These are phyloP conservation scores for Lentinus brumalis DNA, from an alignment of 768 basidiomycete genomes.

Conservation along the genomic window DNA sequence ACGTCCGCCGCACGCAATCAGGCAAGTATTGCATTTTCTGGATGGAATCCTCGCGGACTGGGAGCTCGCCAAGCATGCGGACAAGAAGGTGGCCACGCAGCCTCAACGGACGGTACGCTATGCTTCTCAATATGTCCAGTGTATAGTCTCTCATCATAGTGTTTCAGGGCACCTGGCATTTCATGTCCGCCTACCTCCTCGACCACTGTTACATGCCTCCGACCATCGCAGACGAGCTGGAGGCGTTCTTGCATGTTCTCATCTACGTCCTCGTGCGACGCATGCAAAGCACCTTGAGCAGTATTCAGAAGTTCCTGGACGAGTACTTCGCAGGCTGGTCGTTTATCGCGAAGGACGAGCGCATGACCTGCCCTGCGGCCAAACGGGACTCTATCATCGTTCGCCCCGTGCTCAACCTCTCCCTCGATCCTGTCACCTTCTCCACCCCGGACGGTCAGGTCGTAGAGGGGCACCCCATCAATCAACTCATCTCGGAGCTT, in stretches of 20 bases:
- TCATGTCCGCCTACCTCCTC: constrained; percentile 11
- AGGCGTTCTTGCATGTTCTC: constrained; percentile 15
- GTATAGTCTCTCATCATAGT: neutral
- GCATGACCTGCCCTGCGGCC: neutral
- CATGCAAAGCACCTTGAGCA: neutral
- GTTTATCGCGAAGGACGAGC: neutral
- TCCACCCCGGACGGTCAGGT: neutral
- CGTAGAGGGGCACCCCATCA: neutral
- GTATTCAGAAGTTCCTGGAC: neutral
- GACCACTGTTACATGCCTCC: neutral
- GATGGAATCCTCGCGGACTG: neutral
- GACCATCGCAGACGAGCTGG: constrained; percentile 16
- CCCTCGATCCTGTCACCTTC: neutral
- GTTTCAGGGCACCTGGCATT: constrained; percentile 18
- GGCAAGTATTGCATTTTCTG: neutral
- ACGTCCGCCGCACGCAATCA: neutral
- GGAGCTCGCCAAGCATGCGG: neutral
- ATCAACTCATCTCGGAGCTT: neutral
- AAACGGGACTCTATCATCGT: neutral
- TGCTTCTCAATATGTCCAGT: neutral
- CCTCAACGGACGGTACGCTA: constrained; percentile 1
- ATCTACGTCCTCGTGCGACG: constrained; percentile 4
- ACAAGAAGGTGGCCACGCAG: neutral
- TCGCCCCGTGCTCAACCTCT: neutral
- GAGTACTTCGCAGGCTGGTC: neutral